Conservation (phyloP, 768 basidiomycete genomes). For the Sarcodon sp. region DNA sequence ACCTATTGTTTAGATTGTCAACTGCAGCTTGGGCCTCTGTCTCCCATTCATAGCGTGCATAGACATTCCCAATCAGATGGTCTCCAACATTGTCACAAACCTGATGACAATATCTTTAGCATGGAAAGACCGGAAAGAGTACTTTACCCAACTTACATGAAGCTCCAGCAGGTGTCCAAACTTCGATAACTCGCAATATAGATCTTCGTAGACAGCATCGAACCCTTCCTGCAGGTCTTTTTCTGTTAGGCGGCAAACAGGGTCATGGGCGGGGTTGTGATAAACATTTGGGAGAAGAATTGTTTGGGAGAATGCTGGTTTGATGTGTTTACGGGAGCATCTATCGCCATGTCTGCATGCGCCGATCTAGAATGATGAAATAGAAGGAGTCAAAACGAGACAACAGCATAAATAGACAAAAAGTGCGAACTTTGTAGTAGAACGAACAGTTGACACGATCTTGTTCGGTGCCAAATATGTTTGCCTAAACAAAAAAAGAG, state of each 20-base stretch:
- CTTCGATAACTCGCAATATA: slow-evolving; percentile 90
- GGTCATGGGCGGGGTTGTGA: slow-evolving; percentile 94
- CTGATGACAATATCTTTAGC: slow-evolving; percentile 18
- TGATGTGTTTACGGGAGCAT: slow-evolving; percentile 97
- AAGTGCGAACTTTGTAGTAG: slow-evolving; percentile 75
- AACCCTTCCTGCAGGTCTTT: slow-evolving; percentile 87
- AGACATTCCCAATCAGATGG: slow-evolving; percentile 94
- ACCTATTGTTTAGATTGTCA: slow-evolving; percentile 86
- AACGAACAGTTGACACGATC: slow-evolving; percentile 98
- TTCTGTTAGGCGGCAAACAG: slow-evolving; percentile 76
- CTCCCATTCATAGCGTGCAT: slow-evolving; percentile 98
- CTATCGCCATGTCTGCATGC: slow-evolving; percentile 97
- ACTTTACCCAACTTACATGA: slow-evolving; percentile 45
- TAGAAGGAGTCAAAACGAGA: slow-evolving; percentile 5
- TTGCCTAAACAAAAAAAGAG: slow-evolving; percentile 41
- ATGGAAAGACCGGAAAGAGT: background rate
- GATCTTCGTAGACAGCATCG: slow-evolving; percentile 89
- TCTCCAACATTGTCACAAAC: slow-evolving; percentile 99
- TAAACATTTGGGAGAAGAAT: slow-evolving; percentile 95
- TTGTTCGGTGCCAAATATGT: slow-evolving; percentile 92
- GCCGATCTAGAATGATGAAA: slow-evolving; percentile 58
- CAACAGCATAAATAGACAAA: background rate
- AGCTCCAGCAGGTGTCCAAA: slow-evolving; percentile 93
- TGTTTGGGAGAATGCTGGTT: slow-evolving; percentile 94
- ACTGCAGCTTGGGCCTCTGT: slow-evolving; percentile 92